Evolutionary conservation across 2,329 filamentous ascomycete genomes (phyloP).

Genomic region (Neonectria neomacrospora): DNA sequence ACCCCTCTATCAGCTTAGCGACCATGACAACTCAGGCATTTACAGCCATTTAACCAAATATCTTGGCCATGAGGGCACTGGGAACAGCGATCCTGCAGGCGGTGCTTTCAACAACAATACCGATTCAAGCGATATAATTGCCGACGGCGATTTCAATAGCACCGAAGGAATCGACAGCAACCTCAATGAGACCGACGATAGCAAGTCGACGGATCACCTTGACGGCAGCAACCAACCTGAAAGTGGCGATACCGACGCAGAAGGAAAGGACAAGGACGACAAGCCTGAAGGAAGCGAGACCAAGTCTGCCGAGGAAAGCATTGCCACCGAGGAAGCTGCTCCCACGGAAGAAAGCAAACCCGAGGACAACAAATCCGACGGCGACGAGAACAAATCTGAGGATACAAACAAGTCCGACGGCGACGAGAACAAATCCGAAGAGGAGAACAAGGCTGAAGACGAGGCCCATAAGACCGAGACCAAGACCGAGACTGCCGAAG

Average conservation of each 20-base stretch:
- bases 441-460: background rate
- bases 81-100: constrained; percentile 51
- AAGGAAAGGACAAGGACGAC: constrained; percentile 11
- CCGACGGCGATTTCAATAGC: background rate
- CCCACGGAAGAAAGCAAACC: background rate
- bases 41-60: constrained; percentile 48
- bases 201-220: constrained; percentile 15
- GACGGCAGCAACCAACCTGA: constrained; percentile 24
- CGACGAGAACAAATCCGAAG: background rate
- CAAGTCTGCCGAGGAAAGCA: constrained; percentile 1
- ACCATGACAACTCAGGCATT: constrained; percentile 43
- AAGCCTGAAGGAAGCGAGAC: background rate
- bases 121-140: constrained; percentile 32
- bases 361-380: background rate
- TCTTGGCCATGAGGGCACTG: constrained; percentile 46
- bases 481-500: background rate
- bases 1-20: constrained; percentile 47
- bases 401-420: background rate
- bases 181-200: constrained; percentile 22
- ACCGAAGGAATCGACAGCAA: background rate
- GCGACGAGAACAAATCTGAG: background rate
- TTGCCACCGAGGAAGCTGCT: background rate
- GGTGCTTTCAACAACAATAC: constrained; percentile 49
- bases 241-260: constrained; percentile 27
- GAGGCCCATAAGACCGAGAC: constrained; percentile 2